phyloP scores from a whole-genome alignment of 2,329 filamentous ascomycete genomes.

The Curvularia spicifera region DNA sequence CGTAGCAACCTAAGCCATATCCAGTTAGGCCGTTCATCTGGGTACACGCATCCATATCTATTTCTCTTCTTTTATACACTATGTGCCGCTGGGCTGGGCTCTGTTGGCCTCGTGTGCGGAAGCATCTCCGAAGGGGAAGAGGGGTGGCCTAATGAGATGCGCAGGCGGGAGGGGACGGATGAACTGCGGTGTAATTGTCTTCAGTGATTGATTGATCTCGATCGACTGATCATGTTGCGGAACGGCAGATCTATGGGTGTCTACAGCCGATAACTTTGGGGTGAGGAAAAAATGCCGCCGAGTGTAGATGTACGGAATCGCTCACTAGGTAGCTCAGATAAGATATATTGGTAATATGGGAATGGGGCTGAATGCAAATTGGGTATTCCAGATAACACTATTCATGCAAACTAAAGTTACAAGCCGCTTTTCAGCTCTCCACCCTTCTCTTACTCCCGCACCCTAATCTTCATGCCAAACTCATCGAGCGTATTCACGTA shows the following conservation, averaged over 20 bases:
- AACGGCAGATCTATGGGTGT: too few relatives aligned
- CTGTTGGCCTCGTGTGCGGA: not conserved
- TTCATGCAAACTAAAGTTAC: not conserved
- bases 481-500: slow-evolving; percentile 68
- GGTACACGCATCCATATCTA: not conserved
- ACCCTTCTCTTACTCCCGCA: slow-evolving; percentile 20
- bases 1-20: not conserved
- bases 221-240: too few relatives aligned
- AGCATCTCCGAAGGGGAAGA: not conserved
- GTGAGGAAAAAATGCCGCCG: not conserved
- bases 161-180: not conserved
- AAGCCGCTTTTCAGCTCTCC: not conserved
- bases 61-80: not conserved
- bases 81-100: not conserved
- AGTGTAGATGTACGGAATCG: not conserved
- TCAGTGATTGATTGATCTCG: too few relatives aligned
- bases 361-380: not conserved
- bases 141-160: not conserved
- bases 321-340: not conserved
- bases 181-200: too few relatives aligned
- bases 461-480: slow-evolving; percentile 65
- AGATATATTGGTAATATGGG: not conserved
- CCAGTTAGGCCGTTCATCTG: not conserved
- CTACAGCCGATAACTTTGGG: not conserved
- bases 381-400: not conserved